Evolutionary conservation across 169 alveolate genomes (phyloP), one percentile per base, ranked within the genome.

Genomic region (Amoebophrya sp.): DNA sequence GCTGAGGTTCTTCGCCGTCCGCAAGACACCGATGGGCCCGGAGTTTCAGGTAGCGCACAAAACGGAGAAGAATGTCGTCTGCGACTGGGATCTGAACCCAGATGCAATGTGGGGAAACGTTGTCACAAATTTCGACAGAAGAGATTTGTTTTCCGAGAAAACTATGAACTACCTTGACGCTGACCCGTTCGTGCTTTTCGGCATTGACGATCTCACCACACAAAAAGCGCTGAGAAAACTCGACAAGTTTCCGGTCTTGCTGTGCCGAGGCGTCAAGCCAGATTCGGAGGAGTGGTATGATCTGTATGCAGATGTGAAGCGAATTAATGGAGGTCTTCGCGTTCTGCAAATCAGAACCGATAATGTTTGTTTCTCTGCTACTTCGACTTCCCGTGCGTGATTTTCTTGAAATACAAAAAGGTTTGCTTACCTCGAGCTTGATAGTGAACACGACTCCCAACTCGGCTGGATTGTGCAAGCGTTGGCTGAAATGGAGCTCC

Each of bases 131-230:
- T 40, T 89, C 77, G 91, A 89, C 40, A 39, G 41, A 38, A 89
- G 41, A n/a, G 91, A 54, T 29, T 40, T 40, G 23, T 40, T 89
- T 7, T 12, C 77, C 38, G 29, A 39, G 91, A 54, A 40, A 23
- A 54, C 40, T 14, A 23, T 89, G n/a, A 54, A 89, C 32, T 89
- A 89, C 77, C 77, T 89, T 23, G 91, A 89, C 38, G 91, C 91
- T 0, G 91, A 89, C 39, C 91, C 91, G 1, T 89, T 89, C 77
- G 39, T 89, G 0, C 38, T 89, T 25, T 89, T 89, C 38, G 91
- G 91, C n/a, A 40, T 89, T 7, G 91, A 89, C 77, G 77, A 89
- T 23, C 77, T 54, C 32, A 54, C 23, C 54, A 89, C 91, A 89
- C 91, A 89, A 23, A 89, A 40, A 38, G 91, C 91, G 0, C 77